Evolutionary conservation across 805 yeast genomes (phyloP), one percentile per base, ranked within the genome.

Genomic region (Spathaspora girioi): DNA sequence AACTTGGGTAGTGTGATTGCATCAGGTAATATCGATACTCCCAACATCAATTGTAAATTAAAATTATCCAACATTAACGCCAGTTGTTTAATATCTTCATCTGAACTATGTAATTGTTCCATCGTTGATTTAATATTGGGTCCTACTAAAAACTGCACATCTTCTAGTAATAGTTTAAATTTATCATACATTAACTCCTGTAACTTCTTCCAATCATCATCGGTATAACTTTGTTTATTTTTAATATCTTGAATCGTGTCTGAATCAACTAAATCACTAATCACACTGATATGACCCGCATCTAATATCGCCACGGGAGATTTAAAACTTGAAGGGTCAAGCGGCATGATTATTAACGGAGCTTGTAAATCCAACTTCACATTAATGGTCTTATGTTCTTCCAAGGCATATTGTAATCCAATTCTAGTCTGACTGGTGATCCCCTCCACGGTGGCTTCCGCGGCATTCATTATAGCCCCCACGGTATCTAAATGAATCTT

Each of bases 371-470:
- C 98, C 54, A 94, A 78, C 60, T 88, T 83, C 23, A 91, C 80
- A 61, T 91, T 86, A 51, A 91, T 69, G 0, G 98, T 93, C 64
- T 91, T 92, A 69, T 94, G 99, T 60, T 93, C 97, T 55, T 91
- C 96, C 58, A 96, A 76, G 0, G 97, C 94, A 57, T 94, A 91
- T 68, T 93, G 96, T 18, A 94, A 76, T 0, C 98, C 98, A 55
- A 94, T 78, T 60, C 97, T 76, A 0, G 98, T 94, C 64, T 91
- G 97, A 23, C 84, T 76, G 0, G 97, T 85, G 55, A 94, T 75
- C 1, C 96, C 97, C 61, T 91, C 97, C 52, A 94, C 87, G 0
- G 97, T 92, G 0, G 92, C 89, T 55, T 92, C 97, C 0, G 99
- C 99, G 1, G 97, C 98, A 66, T 82, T 86, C 82, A 94, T 82